These are phyloP conservation scores for Gentiana dahurica DNA, from an alignment of 257 asterid species.

Conservation along the genomic window DNA sequence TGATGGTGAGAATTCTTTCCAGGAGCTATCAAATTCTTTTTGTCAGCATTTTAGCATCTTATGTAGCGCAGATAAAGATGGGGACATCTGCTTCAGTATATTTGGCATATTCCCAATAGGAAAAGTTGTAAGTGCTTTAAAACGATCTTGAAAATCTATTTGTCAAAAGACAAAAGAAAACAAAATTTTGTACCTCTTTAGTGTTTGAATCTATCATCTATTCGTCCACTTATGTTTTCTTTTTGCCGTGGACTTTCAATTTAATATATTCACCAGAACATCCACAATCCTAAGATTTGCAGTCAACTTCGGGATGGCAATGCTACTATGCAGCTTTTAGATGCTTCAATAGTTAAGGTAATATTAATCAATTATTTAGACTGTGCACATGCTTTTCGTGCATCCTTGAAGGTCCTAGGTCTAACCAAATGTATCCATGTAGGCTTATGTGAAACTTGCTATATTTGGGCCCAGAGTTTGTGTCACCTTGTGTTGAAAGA, in stretches of 20 bases:
- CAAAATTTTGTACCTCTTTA: not conserved
- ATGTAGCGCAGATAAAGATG: slow-evolving; percentile 93
- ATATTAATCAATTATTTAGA: slow-evolving; percentile 11
- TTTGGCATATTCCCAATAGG: slow-evolving; percentile 96
- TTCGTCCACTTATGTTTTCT: slow-evolving; percentile 5
- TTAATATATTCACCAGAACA: slow-evolving; percentile 42
- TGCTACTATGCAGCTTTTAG: slow-evolving; percentile 35
- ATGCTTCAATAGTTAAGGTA: slow-evolving; percentile 75
- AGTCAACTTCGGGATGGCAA: slow-evolving; percentile 29
- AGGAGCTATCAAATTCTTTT: slow-evolving; percentile 81
- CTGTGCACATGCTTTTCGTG: slow-evolving; percentile 3
- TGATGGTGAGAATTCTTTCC: slow-evolving; percentile 62
- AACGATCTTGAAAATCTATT: slow-evolving; percentile 2
- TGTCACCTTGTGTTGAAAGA: too few species aligned
- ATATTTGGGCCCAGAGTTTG: not conserved
- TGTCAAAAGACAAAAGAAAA: not conserved
- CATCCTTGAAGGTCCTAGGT: slow-evolving; percentile 9
- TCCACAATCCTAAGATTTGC: slow-evolving; percentile 39
- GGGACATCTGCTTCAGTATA: slow-evolving; percentile 75
- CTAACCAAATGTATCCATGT: not conserved
- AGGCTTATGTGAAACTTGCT: not conserved
- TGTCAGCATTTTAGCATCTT: slow-evolving; percentile 68
- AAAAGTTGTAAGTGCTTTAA: slow-evolving; percentile 62
- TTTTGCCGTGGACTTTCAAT: slow-evolving; percentile 15
- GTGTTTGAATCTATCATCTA: not conserved